These are phyloP conservation scores for Peribolospora kevripleyi DNA, from an alignment of 768 basidiomycete genomes.

Conservation along the genomic window DNA sequence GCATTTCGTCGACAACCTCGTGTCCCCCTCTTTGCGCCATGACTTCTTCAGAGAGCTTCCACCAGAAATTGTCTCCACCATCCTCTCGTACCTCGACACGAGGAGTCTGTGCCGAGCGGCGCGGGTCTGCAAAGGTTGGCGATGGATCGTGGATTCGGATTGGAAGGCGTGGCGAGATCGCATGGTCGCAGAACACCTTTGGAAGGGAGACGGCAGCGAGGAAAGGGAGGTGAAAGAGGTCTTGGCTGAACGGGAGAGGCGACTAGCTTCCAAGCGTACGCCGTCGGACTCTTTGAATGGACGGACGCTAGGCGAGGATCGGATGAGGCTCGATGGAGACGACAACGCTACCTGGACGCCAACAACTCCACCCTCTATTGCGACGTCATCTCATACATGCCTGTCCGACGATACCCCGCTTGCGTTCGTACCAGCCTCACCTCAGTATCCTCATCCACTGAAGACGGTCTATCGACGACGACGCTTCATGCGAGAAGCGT, in stretches of 20 bases:
- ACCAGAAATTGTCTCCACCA: conserved; percentile 68
- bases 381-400: background rate
- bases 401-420: background rate
- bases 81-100: conserved; percentile 63
- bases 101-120: conserved; percentile 62
- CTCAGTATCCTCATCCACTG: conserved; percentile 42
- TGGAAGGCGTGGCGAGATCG: conserved; percentile 72
- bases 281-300: conserved; percentile 1
- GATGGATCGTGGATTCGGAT: conserved; percentile 73
- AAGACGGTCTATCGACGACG: conserved; percentile 85
- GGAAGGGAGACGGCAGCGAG: conserved; percentile 72
- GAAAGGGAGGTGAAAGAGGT: conserved; percentile 52
- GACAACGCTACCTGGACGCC: background rate
- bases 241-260: conserved; percentile 19
- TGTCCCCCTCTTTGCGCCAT: conserved; percentile 70
- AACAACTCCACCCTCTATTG: background rate
- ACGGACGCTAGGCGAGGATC: background rate
- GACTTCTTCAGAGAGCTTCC: conserved; percentile 85
- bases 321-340: background rate
- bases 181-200: conserved; percentile 55
- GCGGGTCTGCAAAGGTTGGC: conserved; percentile 60
- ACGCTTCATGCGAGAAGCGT: conserved; percentile 49
- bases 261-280: conserved; percentile 10
- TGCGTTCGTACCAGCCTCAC: background rate
- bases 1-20: conserved; percentile 62